A percentile compares a stretch with the other conserved stretches of the same genome.
Evolutionary conservation across 257 asterid genomes (phyloP).

Genomic region (Capsicum pubescens): DNA sequence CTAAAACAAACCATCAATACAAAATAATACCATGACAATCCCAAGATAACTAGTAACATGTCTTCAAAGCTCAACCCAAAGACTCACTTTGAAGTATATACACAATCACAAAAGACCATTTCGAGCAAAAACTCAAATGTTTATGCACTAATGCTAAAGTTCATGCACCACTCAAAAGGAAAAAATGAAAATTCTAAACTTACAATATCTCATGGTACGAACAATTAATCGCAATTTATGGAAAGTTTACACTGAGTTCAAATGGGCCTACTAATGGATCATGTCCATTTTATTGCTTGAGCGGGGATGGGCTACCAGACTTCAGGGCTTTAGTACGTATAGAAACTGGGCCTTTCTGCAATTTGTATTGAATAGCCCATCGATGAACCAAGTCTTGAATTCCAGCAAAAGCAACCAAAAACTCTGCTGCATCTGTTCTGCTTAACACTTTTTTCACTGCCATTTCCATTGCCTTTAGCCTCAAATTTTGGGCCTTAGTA

Average conservation of each 20-base stretch:
- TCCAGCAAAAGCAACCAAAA: conserved; percentile 68
- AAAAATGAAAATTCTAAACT: neutral
- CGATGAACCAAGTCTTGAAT: conserved; percentile 71
- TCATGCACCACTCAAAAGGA: neutral
- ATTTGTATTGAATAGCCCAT: conserved; percentile 43
- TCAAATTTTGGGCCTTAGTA: conserved; percentile 74
- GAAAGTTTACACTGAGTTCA: neutral
- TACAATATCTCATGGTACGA: neutral
- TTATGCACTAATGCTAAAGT: neutral
- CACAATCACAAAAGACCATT: neutral
- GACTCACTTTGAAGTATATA: neutral
- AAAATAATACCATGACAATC: too few relatives aligned
- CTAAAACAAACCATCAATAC: too few relatives aligned
- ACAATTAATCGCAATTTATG: neutral
- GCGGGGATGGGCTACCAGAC: neutral
- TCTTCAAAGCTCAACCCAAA: too few relatives aligned
- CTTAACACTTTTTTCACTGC: conserved; percentile 68
- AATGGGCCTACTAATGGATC: neutral
- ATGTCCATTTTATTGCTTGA: too few relatives aligned
- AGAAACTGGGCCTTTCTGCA: conserved; percentile 43
- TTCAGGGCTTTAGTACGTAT: conserved; percentile 39
- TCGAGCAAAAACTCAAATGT: neutral
- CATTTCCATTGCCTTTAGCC: conserved; percentile 67
- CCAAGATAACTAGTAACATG: too few relatives aligned
- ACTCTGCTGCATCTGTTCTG: conserved; percentile 83